Evolutionary conservation across 176 grass and related monocot genomes (phyloP), one percentile per base, ranked within the genome.

Genomic region (Zoysia japonica): DNA sequence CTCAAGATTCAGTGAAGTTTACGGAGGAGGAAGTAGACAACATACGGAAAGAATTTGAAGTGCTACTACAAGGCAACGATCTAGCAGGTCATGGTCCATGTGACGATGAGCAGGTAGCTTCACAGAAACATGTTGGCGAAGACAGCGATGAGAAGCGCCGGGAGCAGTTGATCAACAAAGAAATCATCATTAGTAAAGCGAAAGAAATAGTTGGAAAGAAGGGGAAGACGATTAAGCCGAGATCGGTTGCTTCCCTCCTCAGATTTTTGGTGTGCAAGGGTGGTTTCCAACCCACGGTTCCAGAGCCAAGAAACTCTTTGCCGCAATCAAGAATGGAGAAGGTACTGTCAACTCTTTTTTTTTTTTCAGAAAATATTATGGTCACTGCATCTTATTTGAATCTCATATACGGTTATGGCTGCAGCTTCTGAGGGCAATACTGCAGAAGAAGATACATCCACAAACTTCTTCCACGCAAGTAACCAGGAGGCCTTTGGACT

Each of bases 261-360:
- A 94, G 82, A 72, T 66, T 88, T 37, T 79, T 97, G 42, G 60
- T 78, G 49, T 82, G 85, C 63, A 87, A 81, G 73, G 89, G 87
- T 49, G 91, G 91, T 5, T 97, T 97, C 68, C 67, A 40, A 19
- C 11, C 60, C 16, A 41, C 77, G 5, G 42, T 84, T 92, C 75
- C 70, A 5, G 85, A 91, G 14, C 82, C 87, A 52, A 92, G 82
- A 60, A 89, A 82, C 84, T 70, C 87, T 5, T 79, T 94, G 17
- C 80, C 87, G 52, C 90, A 94, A 80, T 83, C 94, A 82, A 93
- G 87, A 87, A 91, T 97, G 76, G 87, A 93, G 75, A 97, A 90
- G 91, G 91, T 97, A 80, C 61, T 3, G 16, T 61, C 53, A 60
- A 61, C 63, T 28, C 28, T 28, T 28, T 28, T 28, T 28, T 28